Evolutionary conservation across 1,284 basidiomycete species (phyloP), one percentile per base, ranked within the genome.

Genomic region (Porodaedalea pini): DNA sequence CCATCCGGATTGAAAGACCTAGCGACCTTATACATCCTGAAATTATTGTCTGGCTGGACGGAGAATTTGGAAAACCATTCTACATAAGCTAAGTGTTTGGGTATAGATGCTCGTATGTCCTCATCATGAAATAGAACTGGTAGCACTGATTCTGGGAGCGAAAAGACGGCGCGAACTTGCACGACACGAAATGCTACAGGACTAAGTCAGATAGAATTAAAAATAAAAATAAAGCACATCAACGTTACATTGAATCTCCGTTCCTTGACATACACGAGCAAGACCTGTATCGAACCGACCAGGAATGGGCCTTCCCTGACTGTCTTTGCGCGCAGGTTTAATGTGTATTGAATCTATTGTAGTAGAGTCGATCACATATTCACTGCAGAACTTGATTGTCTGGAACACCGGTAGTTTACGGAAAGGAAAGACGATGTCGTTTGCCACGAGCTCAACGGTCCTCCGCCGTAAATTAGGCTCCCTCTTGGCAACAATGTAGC

Each of bases 21-120:
- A n/a, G 23, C 21, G 2, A 54, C 37, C 17, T 54, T 44, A 19
- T 43, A 54, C 40, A 54, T 27, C 2, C 25, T 7, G 39, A 23
- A 4, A 43, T 31, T 19, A 25, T 2, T 10, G 19, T 54, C 39
- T 4, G 39, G 51, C 11, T n/a, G 31, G 6, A 43, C 27, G 15
- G 3, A 19, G 13, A 48, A 31, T 31, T 37, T 45, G 1, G 66
- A 62, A 56, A 67, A 71, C 70, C 70, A 72, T 52, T 72, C 69
- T 7, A 73, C 56, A 48, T 71, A 73, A 0, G 66, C 71, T 3
- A 73, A 61, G 45, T 66, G 31, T 7, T 29, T n/a, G 5, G 49
- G 49, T 10, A 39, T 23, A 6, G 19, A n/a, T 19, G 7, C 29
- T 5, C 19, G 49, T 3, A 51, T 23, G 17, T 31, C 6, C 7